A percentile compares a stretch with the other conserved stretches of the same genome.
Conservation (phyloP, 495 filamentous ascomycete genomes). For the Darksidea phi region DNA sequence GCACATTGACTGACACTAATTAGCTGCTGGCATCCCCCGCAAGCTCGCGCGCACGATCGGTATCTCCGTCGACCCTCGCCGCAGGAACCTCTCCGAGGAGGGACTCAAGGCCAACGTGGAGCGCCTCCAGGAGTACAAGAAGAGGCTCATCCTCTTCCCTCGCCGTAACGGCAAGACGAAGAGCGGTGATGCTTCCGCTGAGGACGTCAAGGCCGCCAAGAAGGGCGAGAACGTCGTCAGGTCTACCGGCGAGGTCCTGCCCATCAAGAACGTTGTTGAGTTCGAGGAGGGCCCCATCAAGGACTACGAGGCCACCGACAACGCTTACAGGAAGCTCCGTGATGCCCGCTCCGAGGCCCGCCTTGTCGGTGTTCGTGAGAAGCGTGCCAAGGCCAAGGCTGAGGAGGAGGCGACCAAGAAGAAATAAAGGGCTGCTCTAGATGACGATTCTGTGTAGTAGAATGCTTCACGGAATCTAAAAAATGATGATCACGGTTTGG, state of each 20-base stretch:
- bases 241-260: conserved; percentile 58
- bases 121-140: conserved; percentile 93
- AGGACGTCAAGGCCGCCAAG: conserved; percentile 78
- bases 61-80: conserved; percentile 94
- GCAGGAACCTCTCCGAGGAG: conserved; percentile 93
- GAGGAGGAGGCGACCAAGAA: conserved; percentile 83
- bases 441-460: not conserved
- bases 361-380: conserved; percentile 78
- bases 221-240: conserved; percentile 57
- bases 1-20: not conserved
- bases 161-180: conserved; percentile 89
- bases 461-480: conserved; percentile 5
- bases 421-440: conserved; percentile 63
- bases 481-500: conserved; percentile 13
- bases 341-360: conserved; percentile 82
- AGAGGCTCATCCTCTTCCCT: conserved; percentile 94
- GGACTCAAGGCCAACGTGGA: conserved; percentile 88
- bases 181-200: conserved; percentile 80
- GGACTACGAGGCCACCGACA: conserved; percentile 72
- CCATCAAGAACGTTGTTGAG: conserved; percentile 64
- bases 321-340: conserved; percentile 81
- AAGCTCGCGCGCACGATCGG: conserved; percentile 92
- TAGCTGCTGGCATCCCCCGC: conserved; percentile 95
- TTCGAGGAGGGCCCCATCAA: conserved; percentile 79
- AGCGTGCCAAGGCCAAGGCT: conserved; percentile 89